A percentile compares a stretch with the other conserved stretches of the same genome.
Evolutionary conservation across 331 rosid genomes (phyloP).

Genomic region (Pyrus hybrid): DNA sequence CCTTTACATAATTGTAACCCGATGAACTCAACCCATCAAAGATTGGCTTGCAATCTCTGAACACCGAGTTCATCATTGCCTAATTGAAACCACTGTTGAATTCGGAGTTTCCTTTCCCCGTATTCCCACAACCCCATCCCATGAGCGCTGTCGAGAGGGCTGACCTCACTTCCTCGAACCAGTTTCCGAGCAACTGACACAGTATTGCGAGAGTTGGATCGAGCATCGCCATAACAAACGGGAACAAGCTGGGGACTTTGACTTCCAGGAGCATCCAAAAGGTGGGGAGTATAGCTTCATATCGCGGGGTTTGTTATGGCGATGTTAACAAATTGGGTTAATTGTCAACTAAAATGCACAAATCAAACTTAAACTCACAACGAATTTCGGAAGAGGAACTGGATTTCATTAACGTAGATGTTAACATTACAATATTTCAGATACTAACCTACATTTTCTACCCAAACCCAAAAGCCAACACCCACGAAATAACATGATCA

Average conservation of each 20-base stretch:
- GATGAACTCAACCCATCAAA: slow-evolving; percentile 34
- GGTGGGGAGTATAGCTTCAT: too few species aligned
- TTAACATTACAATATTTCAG: neutral
- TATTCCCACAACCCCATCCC: slow-evolving; percentile 34
- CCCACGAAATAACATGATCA: neutral
- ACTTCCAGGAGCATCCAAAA: too few species aligned
- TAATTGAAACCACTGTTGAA: slow-evolving; percentile 10
- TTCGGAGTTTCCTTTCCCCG: neutral
- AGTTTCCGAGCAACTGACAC: slow-evolving; percentile 26
- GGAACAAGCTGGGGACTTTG: slow-evolving; percentile 8
- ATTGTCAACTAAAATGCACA: too few species aligned
- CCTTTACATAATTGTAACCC: neutral
- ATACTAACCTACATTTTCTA: neutral
- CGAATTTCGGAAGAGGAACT: too few species aligned
- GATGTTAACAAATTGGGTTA: too few species aligned
- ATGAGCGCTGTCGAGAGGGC: slow-evolving; percentile 25
- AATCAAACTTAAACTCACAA: too few species aligned
- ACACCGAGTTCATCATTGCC: slow-evolving; percentile 35
- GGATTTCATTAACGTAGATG: neutral
- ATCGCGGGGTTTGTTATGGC: too few species aligned
- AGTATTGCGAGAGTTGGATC: slow-evolving; percentile 8
- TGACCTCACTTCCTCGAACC: slow-evolving; percentile 26
- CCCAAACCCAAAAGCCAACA: neutral
- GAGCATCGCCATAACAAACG: slow-evolving; percentile 13
- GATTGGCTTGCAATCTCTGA: slow-evolving; percentile 25